Conservation (phyloP, 108 stramenopile species). For the Cylindrotheca fusiformis region DNA sequence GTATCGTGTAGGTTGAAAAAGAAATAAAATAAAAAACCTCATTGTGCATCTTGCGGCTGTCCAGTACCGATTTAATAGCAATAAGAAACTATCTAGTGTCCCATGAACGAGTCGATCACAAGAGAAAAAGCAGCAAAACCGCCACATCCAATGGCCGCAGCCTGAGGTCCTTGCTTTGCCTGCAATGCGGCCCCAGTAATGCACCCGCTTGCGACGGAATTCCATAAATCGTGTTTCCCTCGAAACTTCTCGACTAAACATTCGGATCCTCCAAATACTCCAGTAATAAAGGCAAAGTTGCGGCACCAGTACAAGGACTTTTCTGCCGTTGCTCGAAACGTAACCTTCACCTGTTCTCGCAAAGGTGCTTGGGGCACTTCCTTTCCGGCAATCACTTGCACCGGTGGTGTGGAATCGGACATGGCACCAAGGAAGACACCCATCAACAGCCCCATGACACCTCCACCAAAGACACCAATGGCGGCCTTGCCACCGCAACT, state of each 20-base stretch:
- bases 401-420: slow-evolving; percentile 82
- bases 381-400: slow-evolving; percentile 76
- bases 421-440: slow-evolving; percentile 90
- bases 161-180: slow-evolving; percentile 88
- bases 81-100: too few relatives aligned
- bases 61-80: too few relatives aligned
- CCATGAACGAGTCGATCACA: slow-evolving; percentile 90
- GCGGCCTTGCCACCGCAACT: slow-evolving; percentile 84
- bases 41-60: too few relatives aligned
- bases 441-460: slow-evolving; percentile 84
- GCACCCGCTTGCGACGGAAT: slow-evolving; percentile 87
- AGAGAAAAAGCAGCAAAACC: slow-evolving; percentile 94
- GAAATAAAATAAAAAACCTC: too few relatives aligned
- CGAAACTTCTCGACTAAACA: slow-evolving; percentile 92
- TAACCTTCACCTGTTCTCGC: slow-evolving; percentile 76
- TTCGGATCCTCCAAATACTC: slow-evolving; percentile 86
- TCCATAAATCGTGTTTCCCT: slow-evolving; percentile 93
- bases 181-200: slow-evolving; percentile 90
- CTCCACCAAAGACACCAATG: slow-evolving; percentile 85
- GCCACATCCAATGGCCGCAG: slow-evolving; percentile 89
- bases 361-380: slow-evolving; percentile 88
- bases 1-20: too few relatives aligned
- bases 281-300: slow-evolving; percentile 92
- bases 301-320: slow-evolving; percentile 89
- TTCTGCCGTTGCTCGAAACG: slow-evolving; percentile 72